A percentile compares a stretch with the other conserved stretches of the same genome.
Conservation (phyloP, 2,329 filamentous ascomycete species). For the Calonectria honghensis region DNA sequence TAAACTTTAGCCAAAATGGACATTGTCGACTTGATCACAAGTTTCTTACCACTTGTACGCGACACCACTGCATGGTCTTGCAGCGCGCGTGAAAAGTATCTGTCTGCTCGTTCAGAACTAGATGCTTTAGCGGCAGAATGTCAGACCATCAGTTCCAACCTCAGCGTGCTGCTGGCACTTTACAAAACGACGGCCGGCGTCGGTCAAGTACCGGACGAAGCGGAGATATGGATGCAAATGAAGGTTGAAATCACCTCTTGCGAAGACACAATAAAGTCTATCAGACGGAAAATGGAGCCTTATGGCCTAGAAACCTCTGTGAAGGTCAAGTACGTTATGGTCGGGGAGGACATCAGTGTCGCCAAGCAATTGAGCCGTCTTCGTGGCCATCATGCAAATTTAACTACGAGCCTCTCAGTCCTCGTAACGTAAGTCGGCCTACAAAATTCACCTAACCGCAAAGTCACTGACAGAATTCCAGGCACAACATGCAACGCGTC, state of each 20-base stretch:
- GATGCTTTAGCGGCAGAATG: background rate
- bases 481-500: background rate
- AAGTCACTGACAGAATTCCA: background rate
- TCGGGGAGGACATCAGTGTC: background rate
- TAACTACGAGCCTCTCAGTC: background rate
- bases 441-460: background rate
- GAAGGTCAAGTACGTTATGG: background rate
- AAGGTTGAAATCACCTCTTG: background rate
- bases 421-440: background rate
- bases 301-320: background rate
- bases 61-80: background rate
- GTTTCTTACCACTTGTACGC: background rate
- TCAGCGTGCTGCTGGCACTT: background rate
- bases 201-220: background rate
- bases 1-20: slow-evolving; percentile 1
- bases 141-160: background rate
- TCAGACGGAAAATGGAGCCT: background rate
- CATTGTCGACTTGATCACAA: background rate
- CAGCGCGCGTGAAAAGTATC: background rate
- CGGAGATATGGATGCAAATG: slow-evolving; percentile 6
- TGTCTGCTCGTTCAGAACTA: background rate
- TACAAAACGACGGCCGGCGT: background rate
- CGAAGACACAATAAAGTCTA: background rate
- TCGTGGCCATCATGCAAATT: background rate
- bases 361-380: background rate